A percentile compares a stretch with the other conserved stretches of the same genome.
phyloP scores from a whole-genome alignment of 305 asterid genomes.

The Rubia peregrina region DNA sequence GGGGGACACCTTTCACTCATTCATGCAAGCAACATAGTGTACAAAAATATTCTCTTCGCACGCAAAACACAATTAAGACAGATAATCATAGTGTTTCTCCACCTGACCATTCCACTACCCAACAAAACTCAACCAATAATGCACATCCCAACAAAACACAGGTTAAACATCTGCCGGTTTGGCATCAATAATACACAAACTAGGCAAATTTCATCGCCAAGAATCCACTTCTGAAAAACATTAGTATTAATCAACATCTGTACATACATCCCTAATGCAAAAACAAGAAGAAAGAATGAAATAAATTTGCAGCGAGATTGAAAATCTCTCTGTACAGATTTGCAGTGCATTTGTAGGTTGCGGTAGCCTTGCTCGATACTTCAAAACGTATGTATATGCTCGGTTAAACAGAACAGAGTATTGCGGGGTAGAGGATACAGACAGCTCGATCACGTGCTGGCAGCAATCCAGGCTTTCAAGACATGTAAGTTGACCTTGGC shows the following conservation, averaged over 20 bases:
- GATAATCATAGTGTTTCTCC: not conserved
- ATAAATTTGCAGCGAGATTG: not conserved
- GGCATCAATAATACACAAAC: not conserved
- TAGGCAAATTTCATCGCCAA: not conserved
- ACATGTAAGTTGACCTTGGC: not conserved
- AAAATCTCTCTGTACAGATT: slow-evolving; percentile 10
- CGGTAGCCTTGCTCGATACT: not conserved
- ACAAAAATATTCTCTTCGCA: not conserved
- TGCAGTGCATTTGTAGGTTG: not conserved
- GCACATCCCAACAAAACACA: not conserved
- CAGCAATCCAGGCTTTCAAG: not conserved
- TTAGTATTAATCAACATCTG: slow-evolving; percentile 6
- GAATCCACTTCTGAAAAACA: not conserved
- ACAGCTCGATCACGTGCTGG: not conserved
- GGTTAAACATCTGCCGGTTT: not conserved
- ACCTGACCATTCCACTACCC: not conserved
- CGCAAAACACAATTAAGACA: not conserved
- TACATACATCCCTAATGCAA: not conserved
- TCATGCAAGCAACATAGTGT: not conserved
- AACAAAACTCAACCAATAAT: not conserved
- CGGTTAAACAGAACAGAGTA: not conserved
- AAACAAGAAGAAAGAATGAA: slow-evolving; percentile 10
- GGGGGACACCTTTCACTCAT: not conserved
- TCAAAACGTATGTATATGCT: not conserved
- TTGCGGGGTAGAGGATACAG: not conserved